Conservation (phyloP, 495 filamentous ascomycete species). For the Daldinia vernicosa region DNA sequence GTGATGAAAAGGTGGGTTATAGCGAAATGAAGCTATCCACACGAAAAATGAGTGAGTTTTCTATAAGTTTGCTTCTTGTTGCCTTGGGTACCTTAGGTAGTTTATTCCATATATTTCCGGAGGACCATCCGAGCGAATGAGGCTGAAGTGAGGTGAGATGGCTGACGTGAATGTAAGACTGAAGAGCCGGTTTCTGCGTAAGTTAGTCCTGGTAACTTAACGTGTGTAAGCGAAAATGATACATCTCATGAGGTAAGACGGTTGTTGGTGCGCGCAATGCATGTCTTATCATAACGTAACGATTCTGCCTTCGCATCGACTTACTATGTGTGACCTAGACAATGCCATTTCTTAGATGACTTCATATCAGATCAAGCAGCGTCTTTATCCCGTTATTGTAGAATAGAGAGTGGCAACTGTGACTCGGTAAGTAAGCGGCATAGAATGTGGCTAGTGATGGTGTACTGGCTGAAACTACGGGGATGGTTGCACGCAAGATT, state of each 20-base stretch:
- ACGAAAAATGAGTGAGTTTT: background rate
- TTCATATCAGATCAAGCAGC: background rate
- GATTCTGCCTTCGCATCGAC: background rate
- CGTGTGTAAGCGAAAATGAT: background rate
- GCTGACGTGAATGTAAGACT: background rate
- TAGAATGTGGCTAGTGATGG: background rate
- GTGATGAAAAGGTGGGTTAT: background rate
- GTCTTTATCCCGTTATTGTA: background rate
- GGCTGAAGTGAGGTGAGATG: constrained; percentile 3
- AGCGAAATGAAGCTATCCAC: background rate
- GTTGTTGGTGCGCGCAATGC: background rate
- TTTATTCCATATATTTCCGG: background rate
- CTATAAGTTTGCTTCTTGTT: background rate
- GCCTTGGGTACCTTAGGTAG: too few relatives aligned
- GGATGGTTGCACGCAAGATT: constrained; percentile 15
- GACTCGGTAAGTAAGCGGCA: constrained; percentile 22
- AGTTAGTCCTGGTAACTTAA: background rate
- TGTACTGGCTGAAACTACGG: background rate
- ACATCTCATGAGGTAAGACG: background rate
- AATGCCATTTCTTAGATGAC: background rate
- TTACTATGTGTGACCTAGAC: background rate
- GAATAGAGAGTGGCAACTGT: constrained; percentile 2
- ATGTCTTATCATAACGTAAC: constrained; percentile 3
- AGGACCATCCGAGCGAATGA: background rate
- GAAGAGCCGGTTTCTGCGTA: background rate